A percentile compares a stretch with the other conserved stretches of the same genome.
Evolutionary conservation across 495 filamentous ascomycete species (phyloP).

Genomic region (Xylaria cubensis): DNA sequence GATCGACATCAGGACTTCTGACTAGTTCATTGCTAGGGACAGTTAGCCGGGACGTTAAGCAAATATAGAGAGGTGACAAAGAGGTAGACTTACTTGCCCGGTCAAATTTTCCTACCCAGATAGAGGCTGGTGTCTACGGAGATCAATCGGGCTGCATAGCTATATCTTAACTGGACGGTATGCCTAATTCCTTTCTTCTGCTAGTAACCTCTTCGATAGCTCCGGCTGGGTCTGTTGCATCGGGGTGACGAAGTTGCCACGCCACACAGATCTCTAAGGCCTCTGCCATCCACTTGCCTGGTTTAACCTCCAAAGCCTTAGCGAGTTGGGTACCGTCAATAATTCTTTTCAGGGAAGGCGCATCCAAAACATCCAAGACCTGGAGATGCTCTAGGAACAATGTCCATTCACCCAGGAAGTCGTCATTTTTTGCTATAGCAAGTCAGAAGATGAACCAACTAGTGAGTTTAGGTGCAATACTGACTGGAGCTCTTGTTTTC

Average conservation of each 20-base stretch:
- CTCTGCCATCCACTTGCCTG: slow-evolving; percentile 79
- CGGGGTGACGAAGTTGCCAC: slow-evolving; percentile 87
- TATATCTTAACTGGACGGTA: slow-evolving; percentile 38
- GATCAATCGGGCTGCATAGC: slow-evolving; percentile 22
- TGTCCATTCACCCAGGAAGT: slow-evolving; percentile 58
- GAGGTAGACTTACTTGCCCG: not conserved
- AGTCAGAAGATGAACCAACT: slow-evolving; percentile 20
- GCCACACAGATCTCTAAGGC: slow-evolving; percentile 75
- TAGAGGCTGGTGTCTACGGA: slow-evolving; percentile 6
- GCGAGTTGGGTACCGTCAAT: slow-evolving; percentile 71
- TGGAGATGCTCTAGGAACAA: slow-evolving; percentile 62
- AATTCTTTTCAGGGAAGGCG: slow-evolving; percentile 60
- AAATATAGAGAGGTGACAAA: not conserved
- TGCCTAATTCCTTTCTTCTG: slow-evolving; percentile 63
- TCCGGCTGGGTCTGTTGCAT: slow-evolving; percentile 60
- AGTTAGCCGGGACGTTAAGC: not conserved
- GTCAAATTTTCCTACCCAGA: not conserved
- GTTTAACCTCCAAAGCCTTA: slow-evolving; percentile 62
- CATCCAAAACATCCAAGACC: slow-evolving; percentile 57
- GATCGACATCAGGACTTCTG: not conserved
- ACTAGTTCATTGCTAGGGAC: not conserved
- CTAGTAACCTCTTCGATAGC: slow-evolving; percentile 69
- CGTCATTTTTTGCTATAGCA: slow-evolving; percentile 35
- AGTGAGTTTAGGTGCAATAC: not conserved
- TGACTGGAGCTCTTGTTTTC: slow-evolving; percentile 22